Base-by-base conservation (phyloP, 2,329 filamentous ascomycete species). In the Botryotinia globosa region DNA sequence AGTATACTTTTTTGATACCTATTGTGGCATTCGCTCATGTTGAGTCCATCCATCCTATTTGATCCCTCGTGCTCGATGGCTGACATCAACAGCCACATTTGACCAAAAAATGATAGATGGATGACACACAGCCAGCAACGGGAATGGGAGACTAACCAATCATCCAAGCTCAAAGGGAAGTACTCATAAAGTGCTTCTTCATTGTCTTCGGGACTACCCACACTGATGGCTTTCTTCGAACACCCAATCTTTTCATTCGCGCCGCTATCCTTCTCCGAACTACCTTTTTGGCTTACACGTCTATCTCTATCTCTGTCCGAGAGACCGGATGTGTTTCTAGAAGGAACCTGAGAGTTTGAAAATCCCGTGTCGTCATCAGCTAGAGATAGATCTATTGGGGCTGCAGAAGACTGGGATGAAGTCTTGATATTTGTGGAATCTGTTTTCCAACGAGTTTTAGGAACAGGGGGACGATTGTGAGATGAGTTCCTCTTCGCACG, bases 151-250 rank as follows among this genome's bases (percentile, higher is more conserved):
- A 78, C 81, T 88, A 74, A 80, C 92, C 92, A 98, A 79, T 98
- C 94, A 81, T 98, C 94, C 73, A 97, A 84, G 66, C 92, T 94
- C 25, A 98, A 85, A 0, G 94, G 94, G 76, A 98, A 98, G 80
- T 98, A 98, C 83, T 98, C 94, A 80, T 98, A 98, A 29, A 98
- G 84, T 76, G 94, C 84, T 82, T 98, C 94, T 0, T 91, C 91
- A 77, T 91, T 91, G 77, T 97, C 94, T 76, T 90, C 83, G 48
- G 92, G 86, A 79, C 91, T 90, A 80, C 39, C 58, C 32, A 72
- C 56, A 88, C 87, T 48, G 74, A 66, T 76, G 85, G 67, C 59
- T 71, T 75, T 76, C 67, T 68, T 74, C 72, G 86, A 63, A 79
- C 77, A 25, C 25, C 65, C 61, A 18, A 65, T 64, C 45, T 70